phyloP scores from a whole-genome alignment of 176 grass and related monocot species.

The Otatea glauca region DNA sequence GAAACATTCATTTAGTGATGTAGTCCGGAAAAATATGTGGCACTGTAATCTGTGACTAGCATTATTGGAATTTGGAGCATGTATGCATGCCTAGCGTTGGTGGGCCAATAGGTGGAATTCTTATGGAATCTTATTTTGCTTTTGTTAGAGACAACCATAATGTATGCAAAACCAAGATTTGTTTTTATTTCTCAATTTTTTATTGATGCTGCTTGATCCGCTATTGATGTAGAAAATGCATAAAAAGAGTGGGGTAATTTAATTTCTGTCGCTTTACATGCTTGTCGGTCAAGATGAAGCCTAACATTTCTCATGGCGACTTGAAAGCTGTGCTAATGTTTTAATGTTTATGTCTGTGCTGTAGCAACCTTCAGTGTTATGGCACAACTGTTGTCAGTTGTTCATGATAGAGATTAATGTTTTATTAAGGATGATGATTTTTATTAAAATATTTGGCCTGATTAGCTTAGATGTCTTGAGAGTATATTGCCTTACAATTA shows the following conservation, averaged over 20 bases:
- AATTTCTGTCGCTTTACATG: not conserved
- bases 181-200: slow-evolving; percentile 17
- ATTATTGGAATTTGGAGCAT: slow-evolving; percentile 17
- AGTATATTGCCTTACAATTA: slow-evolving; percentile 27
- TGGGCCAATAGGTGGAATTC: not conserved
- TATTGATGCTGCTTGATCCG: slow-evolving; percentile 9
- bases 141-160: slow-evolving; percentile 9
- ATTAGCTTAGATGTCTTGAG: slow-evolving; percentile 2
- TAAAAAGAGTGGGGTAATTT: slow-evolving; percentile 9
- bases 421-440: slow-evolving; percentile 6
- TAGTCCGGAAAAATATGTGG: not conserved
- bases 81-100: not conserved
- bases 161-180: not conserved
- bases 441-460: not conserved
- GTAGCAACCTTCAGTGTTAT: not conserved
- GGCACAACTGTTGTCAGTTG: not conserved
- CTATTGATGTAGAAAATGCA: slow-evolving; percentile 10
- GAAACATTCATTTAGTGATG: slow-evolving; percentile 25
- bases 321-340: not conserved
- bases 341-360: slow-evolving; percentile 12
- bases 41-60: not conserved
- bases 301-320: not conserved
- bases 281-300: slow-evolving; percentile 9
- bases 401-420: not conserved
- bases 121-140: not conserved